These are phyloP conservation scores for Naganishia onofrii DNA, from an alignment of 768 basidiomycete genomes.

Conservation along the genomic window DNA sequence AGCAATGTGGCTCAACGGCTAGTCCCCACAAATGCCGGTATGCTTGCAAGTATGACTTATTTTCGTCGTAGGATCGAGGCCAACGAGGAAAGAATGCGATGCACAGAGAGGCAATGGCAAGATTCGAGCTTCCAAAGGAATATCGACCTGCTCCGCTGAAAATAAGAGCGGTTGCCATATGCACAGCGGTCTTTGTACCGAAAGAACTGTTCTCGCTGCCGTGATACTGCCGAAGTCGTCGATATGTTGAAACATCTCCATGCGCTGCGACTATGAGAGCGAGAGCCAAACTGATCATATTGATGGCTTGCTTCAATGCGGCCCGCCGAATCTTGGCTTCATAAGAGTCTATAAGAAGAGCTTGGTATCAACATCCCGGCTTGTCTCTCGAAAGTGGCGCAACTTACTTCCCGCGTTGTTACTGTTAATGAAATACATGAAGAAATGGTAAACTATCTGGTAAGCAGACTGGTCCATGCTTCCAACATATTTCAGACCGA, in stretches of 20 bases:
- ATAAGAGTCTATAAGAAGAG: slow-evolving; percentile 61
- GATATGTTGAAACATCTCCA: slow-evolving; percentile 84
- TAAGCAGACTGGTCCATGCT: slow-evolving; percentile 89
- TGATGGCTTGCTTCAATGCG: slow-evolving; percentile 80
- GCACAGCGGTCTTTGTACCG: slow-evolving; percentile 83
- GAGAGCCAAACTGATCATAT: slow-evolving; percentile 77
- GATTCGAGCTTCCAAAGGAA: slow-evolving; percentile 85
- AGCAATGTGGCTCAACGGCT: slow-evolving; percentile 87
- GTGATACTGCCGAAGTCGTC: slow-evolving; percentile 81
- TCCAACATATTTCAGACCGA: slow-evolving; percentile 90
- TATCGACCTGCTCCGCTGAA: slow-evolving; percentile 91
- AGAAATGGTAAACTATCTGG: slow-evolving; percentile 53
- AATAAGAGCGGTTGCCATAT: slow-evolving; percentile 83
- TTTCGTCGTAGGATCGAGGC: slow-evolving; percentile 73
- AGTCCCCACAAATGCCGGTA: slow-evolving; percentile 94
- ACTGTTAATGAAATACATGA: slow-evolving; percentile 35
- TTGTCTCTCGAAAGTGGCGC: slow-evolving; percentile 35
- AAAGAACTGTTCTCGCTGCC: slow-evolving; percentile 65
- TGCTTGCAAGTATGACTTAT: slow-evolving; percentile 85
- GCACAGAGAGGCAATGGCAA: slow-evolving; percentile 84
- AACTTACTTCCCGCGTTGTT: slow-evolving; percentile 50
- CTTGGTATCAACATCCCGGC: background rate
- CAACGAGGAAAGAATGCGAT: slow-evolving; percentile 90
- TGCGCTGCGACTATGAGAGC: slow-evolving; percentile 97
- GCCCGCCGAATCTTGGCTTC: slow-evolving; percentile 85